Base-by-base conservation (phyloP, 192 early-diverging fungal genomes). In the Martensiomyces pterosporus region DNA sequence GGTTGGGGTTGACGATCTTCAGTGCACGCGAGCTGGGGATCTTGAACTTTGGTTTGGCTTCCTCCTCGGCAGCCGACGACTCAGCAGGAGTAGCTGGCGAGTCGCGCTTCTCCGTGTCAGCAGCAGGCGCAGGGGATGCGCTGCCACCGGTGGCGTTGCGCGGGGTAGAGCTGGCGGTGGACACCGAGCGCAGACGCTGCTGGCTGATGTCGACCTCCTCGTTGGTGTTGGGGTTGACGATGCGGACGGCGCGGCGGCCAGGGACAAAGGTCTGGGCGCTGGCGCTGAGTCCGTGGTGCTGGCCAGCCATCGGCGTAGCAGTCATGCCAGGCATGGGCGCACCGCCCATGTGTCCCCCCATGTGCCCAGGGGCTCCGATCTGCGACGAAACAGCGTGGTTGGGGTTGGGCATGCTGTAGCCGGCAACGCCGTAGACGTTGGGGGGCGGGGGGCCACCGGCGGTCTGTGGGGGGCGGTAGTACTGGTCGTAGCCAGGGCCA, bases 221-320 rank as follows among this genome's bases (percentile, higher is more conserved):
- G 58, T 79, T 82, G 34, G 85, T 87, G 2, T 78, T 70, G 1
- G 88, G 88, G 47, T 87, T 80, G 50, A 87, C 82, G 58, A 91
- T 91, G 39, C 79, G 76, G 57, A 91, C 86, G 4, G 82, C 40
- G 13, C 61, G 47, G 29, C 57, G 60, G 41, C 63, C 51, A 21
- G 66, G 60, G 4, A 69, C 51, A 61, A 64, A 66, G 0, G 60
- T 41, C 64, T 67, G 68, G 33, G 59, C 59, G 25, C 17, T 56
- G 16, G 64, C 43, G 51, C 60, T 61, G 24, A 69, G 46, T 5
- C 52, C 52, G 18, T 47, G 53, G 40, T 52, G 58, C 38, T 60
- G 64, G 16, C 52, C 52, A 14, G 43, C 52, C 59, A 76, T 67
- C 19, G 75, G 68, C 41, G 55, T 41, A 25, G 68, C 64, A 10